A percentile compares a stretch with the other conserved stretches of the same genome.
These are phyloP conservation scores for Goffeauzyma gilvescens DNA, from an alignment of 768 basidiomycete genomes.

Conservation along the genomic window DNA sequence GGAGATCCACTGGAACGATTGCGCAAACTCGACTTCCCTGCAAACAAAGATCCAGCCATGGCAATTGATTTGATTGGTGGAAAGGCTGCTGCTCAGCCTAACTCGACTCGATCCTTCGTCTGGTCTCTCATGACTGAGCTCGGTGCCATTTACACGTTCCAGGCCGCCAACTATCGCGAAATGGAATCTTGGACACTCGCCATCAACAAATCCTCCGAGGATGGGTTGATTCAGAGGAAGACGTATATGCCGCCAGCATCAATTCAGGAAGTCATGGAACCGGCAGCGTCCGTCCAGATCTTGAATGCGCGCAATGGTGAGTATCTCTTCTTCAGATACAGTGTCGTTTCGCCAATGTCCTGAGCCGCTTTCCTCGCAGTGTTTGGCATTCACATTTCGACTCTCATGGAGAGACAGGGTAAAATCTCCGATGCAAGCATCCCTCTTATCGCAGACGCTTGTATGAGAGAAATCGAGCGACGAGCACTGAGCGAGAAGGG, in stretches of 20 bases:
- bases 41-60: neutral
- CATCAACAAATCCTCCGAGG: constrained; percentile 50
- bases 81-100: constrained; percentile 40
- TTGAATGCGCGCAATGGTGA: neutral
- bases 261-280: constrained; percentile 55
- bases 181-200: constrained; percentile 61
- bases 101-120: constrained; percentile 61
- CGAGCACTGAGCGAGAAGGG: constrained; percentile 5
- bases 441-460: constrained; percentile 5
- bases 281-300: constrained; percentile 18
- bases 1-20: no score
- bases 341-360: neutral
- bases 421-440: no score
- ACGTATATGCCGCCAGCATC: constrained; percentile 61
- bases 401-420: constrained; percentile 2
- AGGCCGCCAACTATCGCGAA: constrained; percentile 50
- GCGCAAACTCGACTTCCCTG: no score
- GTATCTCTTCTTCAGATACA: neutral
- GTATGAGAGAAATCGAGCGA: constrained; percentile 7
- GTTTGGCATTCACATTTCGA: constrained; percentile 8
- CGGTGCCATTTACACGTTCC: constrained; percentile 62
- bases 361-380: constrained; percentile 2
- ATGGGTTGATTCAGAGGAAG: constrained; percentile 54
- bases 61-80: neutral
- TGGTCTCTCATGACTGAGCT: constrained; percentile 74